These are phyloP conservation scores for Mycosphaerella arachidis DNA, from an alignment of 2,329 filamentous ascomycete species.

Conservation along the genomic window DNA sequence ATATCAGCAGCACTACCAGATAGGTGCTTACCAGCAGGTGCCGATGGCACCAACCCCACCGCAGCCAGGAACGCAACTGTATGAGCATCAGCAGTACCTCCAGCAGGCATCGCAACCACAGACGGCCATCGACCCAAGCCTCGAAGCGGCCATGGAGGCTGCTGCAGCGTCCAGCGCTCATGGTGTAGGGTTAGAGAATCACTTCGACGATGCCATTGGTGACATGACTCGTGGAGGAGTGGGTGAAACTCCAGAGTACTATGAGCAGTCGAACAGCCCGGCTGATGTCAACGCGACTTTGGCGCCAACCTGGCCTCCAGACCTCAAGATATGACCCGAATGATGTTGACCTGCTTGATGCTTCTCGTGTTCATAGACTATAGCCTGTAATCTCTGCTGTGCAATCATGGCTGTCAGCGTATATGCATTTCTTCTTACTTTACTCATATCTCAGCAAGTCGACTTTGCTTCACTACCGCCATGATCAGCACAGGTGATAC, in stretches of 20 bases:
- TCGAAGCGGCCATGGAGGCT: conserved; percentile 23
- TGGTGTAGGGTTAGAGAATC: conserved; percentile 16
- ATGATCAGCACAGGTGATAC: too few relatives aligned
- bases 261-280: conserved; percentile 23
- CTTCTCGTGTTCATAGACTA: neutral
- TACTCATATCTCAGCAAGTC: too few relatives aligned
- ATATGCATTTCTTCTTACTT: too few relatives aligned
- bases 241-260: conserved; percentile 24
- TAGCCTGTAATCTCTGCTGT: neutral
- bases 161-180: conserved; percentile 7
- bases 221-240: conserved; percentile 23
- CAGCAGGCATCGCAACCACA: conserved; percentile 28
- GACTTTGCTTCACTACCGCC: too few relatives aligned
- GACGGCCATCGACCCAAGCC: conserved; percentile 28
- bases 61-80: conserved; percentile 21
- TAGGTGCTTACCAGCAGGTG: conserved; percentile 17
- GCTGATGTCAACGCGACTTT: conserved; percentile 23
- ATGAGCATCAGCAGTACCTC: conserved; percentile 32
- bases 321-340: conserved; percentile 6
- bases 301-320: conserved; percentile 24
- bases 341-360: neutral
- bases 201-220: conserved; percentile 30
- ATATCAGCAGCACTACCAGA: conserved; percentile 21
- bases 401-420: neutral
- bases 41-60: conserved; percentile 14